phyloP scores from a whole-genome alignment of 768 basidiomycete species.

The Pisolithus tinctorius region DNA sequence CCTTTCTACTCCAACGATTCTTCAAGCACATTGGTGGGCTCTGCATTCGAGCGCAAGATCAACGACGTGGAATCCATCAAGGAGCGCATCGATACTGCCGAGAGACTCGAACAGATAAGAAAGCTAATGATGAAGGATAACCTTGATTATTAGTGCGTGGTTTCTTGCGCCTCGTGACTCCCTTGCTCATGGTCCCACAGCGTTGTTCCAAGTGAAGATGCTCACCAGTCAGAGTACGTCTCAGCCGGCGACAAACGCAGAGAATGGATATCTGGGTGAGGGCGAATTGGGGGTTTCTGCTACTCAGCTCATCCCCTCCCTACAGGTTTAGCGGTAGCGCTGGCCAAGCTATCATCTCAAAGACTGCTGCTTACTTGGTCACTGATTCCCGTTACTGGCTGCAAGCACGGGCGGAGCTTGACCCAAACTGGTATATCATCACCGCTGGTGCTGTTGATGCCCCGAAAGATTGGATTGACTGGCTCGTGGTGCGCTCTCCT shows the following conservation, averaged over 20 bases:
- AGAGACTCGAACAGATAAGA: slow-evolving; percentile 55
- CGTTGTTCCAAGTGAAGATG: slow-evolving; percentile 72
- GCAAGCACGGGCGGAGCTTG: slow-evolving; percentile 65
- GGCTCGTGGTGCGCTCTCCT: slow-evolving; percentile 48
- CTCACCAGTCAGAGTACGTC: slow-evolving; percentile 80
- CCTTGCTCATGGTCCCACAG: slow-evolving; percentile 30
- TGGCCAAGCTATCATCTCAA: slow-evolving; percentile 66
- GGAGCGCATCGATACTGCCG: slow-evolving; percentile 50
- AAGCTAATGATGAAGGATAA: slow-evolving; percentile 60
- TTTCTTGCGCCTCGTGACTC: slow-evolving; percentile 2
- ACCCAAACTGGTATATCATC: slow-evolving; percentile 68
- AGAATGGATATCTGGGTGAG: slow-evolving; percentile 72
- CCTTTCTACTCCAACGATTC: slow-evolving; percentile 53
- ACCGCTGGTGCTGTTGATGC: slow-evolving; percentile 45
- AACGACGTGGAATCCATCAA: slow-evolving; percentile 52
- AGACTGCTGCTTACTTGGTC: slow-evolving; percentile 62
- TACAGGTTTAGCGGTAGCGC: slow-evolving; percentile 57
- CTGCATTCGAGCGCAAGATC: slow-evolving; percentile 63
- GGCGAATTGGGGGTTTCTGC: slow-evolving; percentile 23
- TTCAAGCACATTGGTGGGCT: slow-evolving; percentile 67
- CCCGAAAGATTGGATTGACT: slow-evolving; percentile 75
- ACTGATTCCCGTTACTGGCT: slow-evolving; percentile 82
- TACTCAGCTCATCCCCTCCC: slow-evolving; percentile 11
- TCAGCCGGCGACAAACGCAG: slow-evolving; percentile 69
- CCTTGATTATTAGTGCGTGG: slow-evolving; percentile 69